These are phyloP conservation scores for Diaporthe sp. DNA, from an alignment of 2,329 filamentous ascomycete genomes.

Conservation along the genomic window DNA sequence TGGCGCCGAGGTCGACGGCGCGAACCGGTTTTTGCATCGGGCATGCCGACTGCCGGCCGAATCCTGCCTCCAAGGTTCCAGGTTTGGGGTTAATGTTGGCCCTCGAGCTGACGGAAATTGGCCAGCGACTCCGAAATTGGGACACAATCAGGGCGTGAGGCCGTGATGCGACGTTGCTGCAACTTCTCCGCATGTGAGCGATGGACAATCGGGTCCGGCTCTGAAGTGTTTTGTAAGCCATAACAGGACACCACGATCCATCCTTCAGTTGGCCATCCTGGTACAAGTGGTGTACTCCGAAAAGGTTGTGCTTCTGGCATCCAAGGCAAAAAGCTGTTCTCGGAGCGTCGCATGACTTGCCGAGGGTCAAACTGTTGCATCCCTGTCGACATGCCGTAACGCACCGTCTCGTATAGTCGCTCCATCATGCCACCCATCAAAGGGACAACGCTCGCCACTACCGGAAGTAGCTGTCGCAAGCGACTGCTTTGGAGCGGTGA, in stretches of 20 bases:
- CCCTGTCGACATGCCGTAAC: background rate
- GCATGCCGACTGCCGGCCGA: constrained; percentile 26
- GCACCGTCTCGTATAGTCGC: background rate
- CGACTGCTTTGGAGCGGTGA: background rate
- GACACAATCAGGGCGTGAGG: background rate
- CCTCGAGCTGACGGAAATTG: background rate
- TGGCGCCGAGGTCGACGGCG: constrained; percentile 18
- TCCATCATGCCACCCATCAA: background rate
- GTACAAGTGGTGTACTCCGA: too few species aligned
- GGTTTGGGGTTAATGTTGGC: constrained; percentile 3
- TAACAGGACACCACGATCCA: background rate
- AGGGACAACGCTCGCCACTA: background rate
- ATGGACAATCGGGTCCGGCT: background rate
- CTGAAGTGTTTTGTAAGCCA: background rate
- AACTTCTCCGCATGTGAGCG: background rate
- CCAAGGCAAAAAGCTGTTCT: background rate
- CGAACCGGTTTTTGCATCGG: constrained; percentile 20
- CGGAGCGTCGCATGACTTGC: background rate
- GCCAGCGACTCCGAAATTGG: background rate
- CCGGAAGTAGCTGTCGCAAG: background rate
- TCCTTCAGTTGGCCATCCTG: background rate
- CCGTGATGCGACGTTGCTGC: background rate
- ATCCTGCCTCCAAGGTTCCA: constrained; percentile 24
- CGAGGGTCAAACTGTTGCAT: background rate
- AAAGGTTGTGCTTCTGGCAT: background rate